Percentiles rank a stretch among this genome's conserved stretches.
Evolutionary conservation across 176 grass and related monocot genomes (phyloP).

Genomic region (Typha latifolia): DNA sequence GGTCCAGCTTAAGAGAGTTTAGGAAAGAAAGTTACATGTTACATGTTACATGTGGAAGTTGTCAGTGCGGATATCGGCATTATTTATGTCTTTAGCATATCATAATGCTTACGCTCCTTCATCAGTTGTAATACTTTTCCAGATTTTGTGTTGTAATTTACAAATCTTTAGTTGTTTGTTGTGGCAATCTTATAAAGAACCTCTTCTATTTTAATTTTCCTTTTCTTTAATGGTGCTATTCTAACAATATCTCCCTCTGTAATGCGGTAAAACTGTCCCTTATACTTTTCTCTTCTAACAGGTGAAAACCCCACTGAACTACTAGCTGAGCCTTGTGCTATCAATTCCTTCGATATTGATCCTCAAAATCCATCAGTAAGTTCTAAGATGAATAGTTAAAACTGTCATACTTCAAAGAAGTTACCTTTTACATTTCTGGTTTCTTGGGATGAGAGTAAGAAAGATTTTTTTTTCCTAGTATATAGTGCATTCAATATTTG

Average conservation of each 20-base stretch:
- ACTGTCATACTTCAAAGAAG: not conserved
- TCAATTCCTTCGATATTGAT: constrained; percentile 94
- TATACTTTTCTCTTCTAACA: constrained; percentile 14
- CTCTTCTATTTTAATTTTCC: not conserved
- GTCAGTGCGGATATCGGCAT: no score
- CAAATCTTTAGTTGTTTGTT: no score
- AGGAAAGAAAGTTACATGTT: no score
- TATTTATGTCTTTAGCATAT: no score
- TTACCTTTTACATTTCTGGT: no score
- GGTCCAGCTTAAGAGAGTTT: no score
- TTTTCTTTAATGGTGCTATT: not conserved
- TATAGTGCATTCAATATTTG: constrained; percentile 5
- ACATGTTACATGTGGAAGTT: no score
- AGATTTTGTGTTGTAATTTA: no score
- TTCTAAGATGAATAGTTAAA: constrained; percentile 1
- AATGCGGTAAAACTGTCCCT: not conserved
- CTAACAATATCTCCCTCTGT: not conserved
- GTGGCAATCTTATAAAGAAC: no score
- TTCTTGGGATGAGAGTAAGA: not conserved
- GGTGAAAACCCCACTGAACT: constrained; percentile 58
- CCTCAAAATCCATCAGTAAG: constrained; percentile 82
- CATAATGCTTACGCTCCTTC: no score
- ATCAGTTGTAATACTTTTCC: no score
- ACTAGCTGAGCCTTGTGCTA: constrained; percentile 62
- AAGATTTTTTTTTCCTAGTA: not conserved